A percentile compares a stretch with the other conserved stretches of the same genome.
These are phyloP conservation scores for Pelargonium australe DNA, from an alignment of 441 rosid species.

Conservation along the genomic window DNA sequence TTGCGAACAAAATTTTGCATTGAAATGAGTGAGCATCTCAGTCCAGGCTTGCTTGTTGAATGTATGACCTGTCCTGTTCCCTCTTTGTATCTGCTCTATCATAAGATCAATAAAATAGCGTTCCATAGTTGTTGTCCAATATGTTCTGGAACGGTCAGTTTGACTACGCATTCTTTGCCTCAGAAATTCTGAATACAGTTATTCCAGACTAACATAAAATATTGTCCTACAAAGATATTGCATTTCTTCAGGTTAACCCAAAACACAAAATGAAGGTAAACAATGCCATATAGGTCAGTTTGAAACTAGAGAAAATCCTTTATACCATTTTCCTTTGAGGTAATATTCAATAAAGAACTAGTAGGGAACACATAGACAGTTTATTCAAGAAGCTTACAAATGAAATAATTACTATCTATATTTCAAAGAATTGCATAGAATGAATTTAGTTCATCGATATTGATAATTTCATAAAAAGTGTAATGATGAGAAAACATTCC, in stretches of 20 bases:
- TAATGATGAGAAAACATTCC: not conserved
- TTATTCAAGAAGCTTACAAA: not conserved
- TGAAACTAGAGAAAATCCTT: not conserved
- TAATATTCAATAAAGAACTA: not conserved
- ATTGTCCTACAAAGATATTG: not conserved
- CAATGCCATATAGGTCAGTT: not conserved
- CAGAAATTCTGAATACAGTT: not conserved
- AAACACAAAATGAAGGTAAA: not conserved
- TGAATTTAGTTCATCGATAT: not conserved
- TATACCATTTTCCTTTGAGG: not conserved
- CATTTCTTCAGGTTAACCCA: not conserved
- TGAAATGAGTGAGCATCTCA: conserved; percentile 65
- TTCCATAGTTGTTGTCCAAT: conserved; percentile 88
- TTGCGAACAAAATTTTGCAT: conserved; percentile 64
- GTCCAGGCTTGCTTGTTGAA: conserved; percentile 85
- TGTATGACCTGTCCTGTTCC: conserved; percentile 68
- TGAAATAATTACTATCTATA: not conserved
- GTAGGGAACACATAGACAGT: not conserved
- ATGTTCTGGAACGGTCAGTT: conserved; percentile 63
- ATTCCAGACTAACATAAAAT: not conserved
- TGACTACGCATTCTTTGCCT: conserved; percentile 43
- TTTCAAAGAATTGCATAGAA: not conserved
- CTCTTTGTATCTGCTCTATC: conserved; percentile 79
- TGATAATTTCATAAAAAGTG: not conserved
- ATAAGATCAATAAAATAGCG: conserved; percentile 80